Percentiles rank a stretch among this genome's conserved stretches.
These are phyloP conservation scores for Podospora pseudopauciseta DNA, from an alignment of 495 filamentous ascomycete species.

Conservation along the genomic window DNA sequence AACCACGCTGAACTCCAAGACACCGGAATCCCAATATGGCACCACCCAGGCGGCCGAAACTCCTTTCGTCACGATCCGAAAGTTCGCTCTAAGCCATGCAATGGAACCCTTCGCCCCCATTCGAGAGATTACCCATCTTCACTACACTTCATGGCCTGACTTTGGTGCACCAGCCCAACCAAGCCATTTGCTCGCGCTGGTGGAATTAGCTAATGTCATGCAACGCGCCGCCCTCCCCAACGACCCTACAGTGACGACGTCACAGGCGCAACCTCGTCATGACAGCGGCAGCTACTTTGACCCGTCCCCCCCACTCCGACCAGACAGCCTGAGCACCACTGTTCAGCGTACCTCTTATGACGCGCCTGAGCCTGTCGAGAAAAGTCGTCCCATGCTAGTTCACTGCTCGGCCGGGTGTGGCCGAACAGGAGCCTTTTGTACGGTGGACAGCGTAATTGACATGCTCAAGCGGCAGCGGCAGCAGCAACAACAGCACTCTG, in stretches of 20 bases:
- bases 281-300: not conserved
- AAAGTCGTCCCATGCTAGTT: constrained; percentile 71
- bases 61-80: constrained; percentile 78
- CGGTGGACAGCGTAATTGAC: constrained; percentile 89
- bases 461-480: constrained; percentile 79
- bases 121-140: constrained; percentile 90
- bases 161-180: constrained; percentile 92
- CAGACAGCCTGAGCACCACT: not conserved
- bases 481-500: constrained; percentile 1
- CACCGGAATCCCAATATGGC: constrained; percentile 8
- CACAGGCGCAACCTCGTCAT: not conserved
- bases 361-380: constrained; percentile 52
- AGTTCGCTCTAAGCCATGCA: constrained; percentile 77
- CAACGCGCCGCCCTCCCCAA: constrained; percentile 43
- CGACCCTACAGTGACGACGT: constrained; percentile 19
- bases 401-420: constrained; percentile 97
- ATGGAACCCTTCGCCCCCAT: constrained; percentile 77
- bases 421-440: constrained; percentile 93
- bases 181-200: constrained; percentile 74
- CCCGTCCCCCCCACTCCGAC: not conserved
- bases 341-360: constrained; percentile 32
- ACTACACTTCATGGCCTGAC: constrained; percentile 93
- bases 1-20: constrained; percentile 30
- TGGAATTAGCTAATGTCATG: constrained; percentile 76
- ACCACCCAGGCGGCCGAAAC: constrained; percentile 40